These are phyloP conservation scores for Fomitopsis pulvina DNA, from an alignment of 768 basidiomycete genomes.

Conservation along the genomic window DNA sequence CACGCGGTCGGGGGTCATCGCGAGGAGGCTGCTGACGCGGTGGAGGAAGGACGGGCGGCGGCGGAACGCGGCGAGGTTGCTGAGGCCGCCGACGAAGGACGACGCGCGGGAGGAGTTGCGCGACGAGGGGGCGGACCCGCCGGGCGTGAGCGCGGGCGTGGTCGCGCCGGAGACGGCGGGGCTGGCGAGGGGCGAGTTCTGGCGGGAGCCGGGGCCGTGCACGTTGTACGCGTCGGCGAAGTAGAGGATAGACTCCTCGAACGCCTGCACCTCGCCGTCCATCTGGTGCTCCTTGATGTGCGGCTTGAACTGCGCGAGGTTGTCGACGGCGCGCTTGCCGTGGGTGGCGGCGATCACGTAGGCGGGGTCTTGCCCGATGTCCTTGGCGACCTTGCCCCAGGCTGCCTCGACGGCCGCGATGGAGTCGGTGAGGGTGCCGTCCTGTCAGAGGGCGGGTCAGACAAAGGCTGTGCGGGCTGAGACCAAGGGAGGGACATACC, in stretches of 20 bases:
- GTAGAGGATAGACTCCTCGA: constrained; percentile 60
- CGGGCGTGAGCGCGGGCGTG: constrained; percentile 38
- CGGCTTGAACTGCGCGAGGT: constrained; percentile 57
- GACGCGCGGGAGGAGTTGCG: constrained; percentile 38
- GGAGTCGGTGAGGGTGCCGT: constrained; percentile 69
- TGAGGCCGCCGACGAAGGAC: constrained; percentile 28
- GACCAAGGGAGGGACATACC: constrained; percentile 29
- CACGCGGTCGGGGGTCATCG: constrained; percentile 26
- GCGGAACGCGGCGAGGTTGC: constrained; percentile 25
- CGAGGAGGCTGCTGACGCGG: constrained; percentile 34
- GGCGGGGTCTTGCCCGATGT: constrained; percentile 61
- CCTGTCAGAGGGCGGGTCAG: constrained; percentile 28
- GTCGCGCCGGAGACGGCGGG: constrained; percentile 25
- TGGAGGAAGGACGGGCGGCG: constrained; percentile 43
- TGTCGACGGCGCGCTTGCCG: constrained; percentile 73
- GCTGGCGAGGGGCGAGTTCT: constrained; percentile 17
- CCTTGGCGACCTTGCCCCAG: constrained; percentile 65
- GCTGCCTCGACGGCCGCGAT: constrained; percentile 71
- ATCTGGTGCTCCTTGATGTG: constrained; percentile 48
- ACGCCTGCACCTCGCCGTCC: constrained; percentile 49
- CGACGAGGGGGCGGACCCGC: constrained; percentile 35
- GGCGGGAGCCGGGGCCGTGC: constrained; percentile 33
- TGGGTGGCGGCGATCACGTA: constrained; percentile 72
- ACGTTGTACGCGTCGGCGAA: constrained; percentile 53
- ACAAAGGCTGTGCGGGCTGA: too few species aligned